Conservation (phyloP, 345 rosid species). For the Sonneratia alba region DNA sequence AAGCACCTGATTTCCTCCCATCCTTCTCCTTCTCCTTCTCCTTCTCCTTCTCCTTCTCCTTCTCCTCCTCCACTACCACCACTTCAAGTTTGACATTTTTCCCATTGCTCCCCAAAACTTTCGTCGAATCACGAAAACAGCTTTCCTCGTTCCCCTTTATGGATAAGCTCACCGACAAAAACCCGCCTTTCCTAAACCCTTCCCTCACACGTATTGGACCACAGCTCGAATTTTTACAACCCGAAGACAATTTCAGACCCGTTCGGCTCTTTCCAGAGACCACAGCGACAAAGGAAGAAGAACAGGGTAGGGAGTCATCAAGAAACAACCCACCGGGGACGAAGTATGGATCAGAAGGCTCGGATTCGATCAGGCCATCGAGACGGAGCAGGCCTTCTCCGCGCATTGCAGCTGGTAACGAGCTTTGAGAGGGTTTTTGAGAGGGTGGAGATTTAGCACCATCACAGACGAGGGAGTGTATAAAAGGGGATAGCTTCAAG, state of each 20-base stretch:
- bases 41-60: slow-evolving; percentile 20
- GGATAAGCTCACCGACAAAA: slow-evolving; percentile 65
- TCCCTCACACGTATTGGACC: slow-evolving; percentile 18
- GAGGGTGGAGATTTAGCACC: not conserved
- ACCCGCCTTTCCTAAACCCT: slow-evolving; percentile 17
- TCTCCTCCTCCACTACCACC: slow-evolving; percentile 15
- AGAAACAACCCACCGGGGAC: slow-evolving; percentile 51
- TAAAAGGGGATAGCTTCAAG: slow-evolving; percentile 7
- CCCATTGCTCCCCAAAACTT: slow-evolving; percentile 24
- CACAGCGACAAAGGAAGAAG: slow-evolving; percentile 40
- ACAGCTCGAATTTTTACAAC: slow-evolving; percentile 20
- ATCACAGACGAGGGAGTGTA: not conserved
- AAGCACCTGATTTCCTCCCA: slow-evolving; percentile 28
- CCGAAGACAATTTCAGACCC: slow-evolving; percentile 15
- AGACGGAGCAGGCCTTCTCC: slow-evolving; percentile 34
- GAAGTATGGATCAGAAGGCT: slow-evolving; percentile 12
- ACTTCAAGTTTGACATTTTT: slow-evolving; percentile 17
- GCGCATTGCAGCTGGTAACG: slow-evolving; percentile 51
- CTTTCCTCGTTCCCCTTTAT: slow-evolving; percentile 41
- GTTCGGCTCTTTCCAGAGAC: slow-evolving; percentile 8
- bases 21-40: slow-evolving; percentile 17
- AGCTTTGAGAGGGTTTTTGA: slow-evolving; percentile 15
- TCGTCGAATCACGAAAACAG: slow-evolving; percentile 31
- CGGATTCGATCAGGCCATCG: slow-evolving; percentile 26
- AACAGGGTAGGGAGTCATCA: slow-evolving; percentile 18